Conservation (phyloP, 768 basidiomycete species). For the Pleurotus salmoneostramineus region DNA sequence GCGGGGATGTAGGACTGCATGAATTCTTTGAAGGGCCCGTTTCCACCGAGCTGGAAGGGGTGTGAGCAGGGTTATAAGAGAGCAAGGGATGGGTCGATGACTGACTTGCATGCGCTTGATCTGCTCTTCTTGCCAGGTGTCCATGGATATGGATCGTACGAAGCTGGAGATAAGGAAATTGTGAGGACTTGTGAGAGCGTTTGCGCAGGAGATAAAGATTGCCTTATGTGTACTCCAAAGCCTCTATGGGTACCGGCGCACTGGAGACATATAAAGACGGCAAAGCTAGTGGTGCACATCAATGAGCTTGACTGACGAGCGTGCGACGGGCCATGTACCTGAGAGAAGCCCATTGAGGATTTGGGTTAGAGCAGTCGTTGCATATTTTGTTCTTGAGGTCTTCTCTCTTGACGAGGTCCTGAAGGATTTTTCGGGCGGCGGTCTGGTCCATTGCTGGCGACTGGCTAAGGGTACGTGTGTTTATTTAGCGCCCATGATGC, state of each 20-base stretch:
- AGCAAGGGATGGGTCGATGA: conserved; percentile 4
- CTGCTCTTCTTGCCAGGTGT: conserved; percentile 92
- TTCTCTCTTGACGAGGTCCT: conserved; percentile 69
- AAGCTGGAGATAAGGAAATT: conserved; percentile 49
- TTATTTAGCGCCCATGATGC: neutral
- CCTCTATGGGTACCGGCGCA: conserved; percentile 82
- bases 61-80: conserved; percentile 8
- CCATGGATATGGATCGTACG: conserved; percentile 93
- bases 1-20: conserved; percentile 63
- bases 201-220: conserved; percentile 17
- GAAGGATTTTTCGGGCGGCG: conserved; percentile 65
- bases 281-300: conserved; percentile 45
- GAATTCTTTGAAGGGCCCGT: conserved; percentile 78
- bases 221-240: conserved; percentile 93
- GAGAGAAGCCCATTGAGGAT: conserved; percentile 92
- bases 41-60: conserved; percentile 73
- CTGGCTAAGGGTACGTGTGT: neutral
- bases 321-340: conserved; percentile 37
- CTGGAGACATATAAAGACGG: conserved; percentile 89
- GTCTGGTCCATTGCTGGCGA: conserved; percentile 47
- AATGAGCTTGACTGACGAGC: neutral
- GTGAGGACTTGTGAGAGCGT: conserved; percentile 7
- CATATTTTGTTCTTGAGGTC: conserved; percentile 76
- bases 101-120: conserved; percentile 84
- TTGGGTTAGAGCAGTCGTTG: conserved; percentile 82